Evolutionary conservation across 2,329 filamentous ascomycete species (phyloP).

Genomic region (Diaporthe vaccinii): DNA sequence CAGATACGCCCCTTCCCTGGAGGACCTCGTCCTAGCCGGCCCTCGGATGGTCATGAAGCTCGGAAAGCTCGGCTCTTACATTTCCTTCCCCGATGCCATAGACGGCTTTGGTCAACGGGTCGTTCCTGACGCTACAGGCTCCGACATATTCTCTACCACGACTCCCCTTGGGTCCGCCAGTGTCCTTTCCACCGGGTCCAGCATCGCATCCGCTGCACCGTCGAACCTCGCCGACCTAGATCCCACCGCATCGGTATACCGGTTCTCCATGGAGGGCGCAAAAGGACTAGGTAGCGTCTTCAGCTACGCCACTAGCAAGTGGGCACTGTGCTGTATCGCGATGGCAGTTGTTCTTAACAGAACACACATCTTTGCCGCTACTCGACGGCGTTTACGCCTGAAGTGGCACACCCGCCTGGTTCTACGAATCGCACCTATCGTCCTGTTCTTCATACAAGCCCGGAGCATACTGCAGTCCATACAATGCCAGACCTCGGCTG

Average conservation of each 20-base stretch:
- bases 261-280: conserved; percentile 69
- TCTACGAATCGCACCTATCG: conserved; percentile 78
- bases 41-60: conserved; percentile 79
- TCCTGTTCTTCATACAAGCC: conserved; percentile 78
- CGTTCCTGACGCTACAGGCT: conserved; percentile 70
- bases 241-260: conserved; percentile 56
- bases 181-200: conserved; percentile 62
- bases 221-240: conserved; percentile 59
- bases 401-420: conserved; percentile 79
- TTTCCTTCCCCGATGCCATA: conserved; percentile 70
- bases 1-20: conserved; percentile 73
- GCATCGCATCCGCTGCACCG: conserved; percentile 53
- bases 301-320: conserved; percentile 90
- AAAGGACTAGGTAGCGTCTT: conserved; percentile 88
- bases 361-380: conserved; percentile 93
- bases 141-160: conserved; percentile 51
- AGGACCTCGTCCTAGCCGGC: conserved; percentile 77
- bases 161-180: conserved; percentile 63
- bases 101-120: conserved; percentile 72
- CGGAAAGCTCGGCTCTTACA: conserved; percentile 75
- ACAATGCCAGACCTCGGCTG: conserved; percentile 88
- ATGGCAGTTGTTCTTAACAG: conserved; percentile 91
- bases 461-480: conserved; percentile 83
- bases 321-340: conserved; percentile 89
- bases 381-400: conserved; percentile 82